These are phyloP conservation scores for Neotropicomus parvogracilis DNA, from an alignment of 1,284 basidiomycete genomes.

Conservation along the genomic window DNA sequence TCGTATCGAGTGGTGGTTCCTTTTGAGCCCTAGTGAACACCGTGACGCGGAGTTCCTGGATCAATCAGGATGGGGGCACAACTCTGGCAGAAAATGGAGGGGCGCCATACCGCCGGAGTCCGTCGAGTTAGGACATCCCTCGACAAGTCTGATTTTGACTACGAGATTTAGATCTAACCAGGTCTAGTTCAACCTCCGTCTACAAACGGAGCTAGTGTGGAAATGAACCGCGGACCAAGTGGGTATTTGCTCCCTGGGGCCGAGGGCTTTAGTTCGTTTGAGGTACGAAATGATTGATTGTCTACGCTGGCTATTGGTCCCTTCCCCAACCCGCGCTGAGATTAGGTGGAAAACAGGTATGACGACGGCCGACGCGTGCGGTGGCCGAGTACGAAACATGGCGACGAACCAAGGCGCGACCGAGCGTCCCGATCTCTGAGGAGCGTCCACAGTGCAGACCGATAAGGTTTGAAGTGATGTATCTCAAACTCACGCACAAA, in stretches of 20 bases:
- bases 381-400: background rate
- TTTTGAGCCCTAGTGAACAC: conserved; percentile 11
- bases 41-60: conserved; percentile 16
- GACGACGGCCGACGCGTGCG: background rate
- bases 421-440: conserved; percentile 2
- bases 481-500: conserved; percentile 2
- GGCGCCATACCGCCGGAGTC: conserved; percentile 9
- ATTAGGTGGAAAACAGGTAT: conserved; percentile 10
- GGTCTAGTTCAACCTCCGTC: conserved; percentile 11
- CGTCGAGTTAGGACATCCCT: conserved; percentile 10
- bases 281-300: conserved; percentile 16
- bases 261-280: conserved; percentile 22
- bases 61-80: conserved; percentile 12
- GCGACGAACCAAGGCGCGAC: background rate
- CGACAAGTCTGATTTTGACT: conserved; percentile 29
- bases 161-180: conserved; percentile 16
- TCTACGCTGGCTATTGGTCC: background rate
- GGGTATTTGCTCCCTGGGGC: conserved; percentile 22
- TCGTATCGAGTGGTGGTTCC: background rate
- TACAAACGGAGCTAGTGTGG: conserved; percentile 26
- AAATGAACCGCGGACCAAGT: conserved; percentile 20
- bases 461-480: background rate
- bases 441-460: background rate
- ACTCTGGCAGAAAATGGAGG: conserved; percentile 3
- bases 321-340: background rate